Conservation (phyloP, 345 rosid species). For the Sonneratia caseolaris region DNA sequence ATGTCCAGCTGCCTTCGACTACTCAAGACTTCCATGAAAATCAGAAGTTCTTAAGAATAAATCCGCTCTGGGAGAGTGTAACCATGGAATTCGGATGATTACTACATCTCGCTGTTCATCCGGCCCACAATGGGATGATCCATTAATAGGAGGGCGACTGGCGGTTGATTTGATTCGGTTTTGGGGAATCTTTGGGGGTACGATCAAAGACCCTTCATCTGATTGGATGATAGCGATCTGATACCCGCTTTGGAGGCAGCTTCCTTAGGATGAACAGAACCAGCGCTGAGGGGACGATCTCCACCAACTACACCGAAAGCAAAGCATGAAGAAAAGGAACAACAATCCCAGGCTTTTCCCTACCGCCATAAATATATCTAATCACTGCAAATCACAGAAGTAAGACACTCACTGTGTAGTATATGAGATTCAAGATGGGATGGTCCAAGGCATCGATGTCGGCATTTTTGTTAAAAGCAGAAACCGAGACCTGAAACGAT, state of each 20-base stretch:
- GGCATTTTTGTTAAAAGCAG: slow-evolving; percentile 25
- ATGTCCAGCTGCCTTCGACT: not conserved
- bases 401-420: too few species aligned
- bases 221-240: slow-evolving; percentile 62
- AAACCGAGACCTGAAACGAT: slow-evolving; percentile 17
- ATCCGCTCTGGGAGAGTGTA: not conserved
- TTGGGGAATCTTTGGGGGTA: not conserved
- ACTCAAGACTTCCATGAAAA: not conserved
- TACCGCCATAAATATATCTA: not conserved
- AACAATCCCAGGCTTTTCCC: not conserved
- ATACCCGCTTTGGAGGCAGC: slow-evolving; percentile 67
- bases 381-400: too few species aligned
- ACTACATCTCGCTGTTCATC: not conserved
- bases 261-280: slow-evolving; percentile 68
- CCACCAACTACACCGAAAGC: slow-evolving; percentile 43
- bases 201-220: slow-evolving; percentile 21
- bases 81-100: not conserved
- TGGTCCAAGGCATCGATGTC: too few species aligned
- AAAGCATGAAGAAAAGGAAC: not conserved
- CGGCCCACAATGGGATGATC: not conserved
- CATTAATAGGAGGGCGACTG: not conserved
- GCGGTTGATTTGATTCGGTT: not conserved
- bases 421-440: too few species aligned
- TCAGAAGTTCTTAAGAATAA: not conserved
- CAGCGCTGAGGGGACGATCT: slow-evolving; percentile 64